Base-by-base conservation (phyloP, 2,329 filamentous ascomycete genomes). In the Amauroascus verrucosus region DNA sequence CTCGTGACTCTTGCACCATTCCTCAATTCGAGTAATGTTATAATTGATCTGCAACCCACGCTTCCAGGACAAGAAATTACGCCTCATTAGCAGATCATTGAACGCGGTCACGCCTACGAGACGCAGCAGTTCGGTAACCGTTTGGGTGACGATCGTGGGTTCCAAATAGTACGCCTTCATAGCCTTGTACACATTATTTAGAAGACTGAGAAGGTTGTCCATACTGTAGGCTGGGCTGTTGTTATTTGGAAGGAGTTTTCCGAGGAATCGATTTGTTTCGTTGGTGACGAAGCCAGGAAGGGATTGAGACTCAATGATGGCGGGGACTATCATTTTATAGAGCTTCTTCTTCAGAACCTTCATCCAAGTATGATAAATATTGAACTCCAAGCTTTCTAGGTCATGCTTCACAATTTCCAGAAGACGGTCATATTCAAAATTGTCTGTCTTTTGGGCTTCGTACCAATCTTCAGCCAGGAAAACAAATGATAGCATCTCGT, bases 301-400 rank as follows among this genome's bases (percentile, higher is more conserved):
- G 22, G 93, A 97, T 71, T 98, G 93, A 46, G 91, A 97, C 71
- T 98, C 93, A 65, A 98, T 98, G 69, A 98, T 98, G 53, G 93
- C 93, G 1, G 93, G 93, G 51, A 98, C 95, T 65, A 98, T 94
- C 93, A 98, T 98, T 80, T 97, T 97, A 65, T 94, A 88, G 59
- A 98, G 79, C 75, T 95, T 95, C 82, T 96, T 96, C 81, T 98
- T 98, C 65, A 98, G 76, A 54, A 96, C 88, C 78, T 98, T 98
- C 93, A 98, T 98, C 93, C 93, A 98, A 24, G 93, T 98, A 73
- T 98, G 93, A 73, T 98, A 98, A 64, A 98, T 98, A 76, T 98
- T 98, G 77, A 98, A 98, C 73, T 98, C 93, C 59, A 98, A 78
- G 71, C 88, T 95, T 75, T 98, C 93, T 49, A 98, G 77, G 68